These are phyloP conservation scores for Rhodosorus marinus DNA, from an alignment of 23 red algal species.

Conservation along the genomic window DNA sequence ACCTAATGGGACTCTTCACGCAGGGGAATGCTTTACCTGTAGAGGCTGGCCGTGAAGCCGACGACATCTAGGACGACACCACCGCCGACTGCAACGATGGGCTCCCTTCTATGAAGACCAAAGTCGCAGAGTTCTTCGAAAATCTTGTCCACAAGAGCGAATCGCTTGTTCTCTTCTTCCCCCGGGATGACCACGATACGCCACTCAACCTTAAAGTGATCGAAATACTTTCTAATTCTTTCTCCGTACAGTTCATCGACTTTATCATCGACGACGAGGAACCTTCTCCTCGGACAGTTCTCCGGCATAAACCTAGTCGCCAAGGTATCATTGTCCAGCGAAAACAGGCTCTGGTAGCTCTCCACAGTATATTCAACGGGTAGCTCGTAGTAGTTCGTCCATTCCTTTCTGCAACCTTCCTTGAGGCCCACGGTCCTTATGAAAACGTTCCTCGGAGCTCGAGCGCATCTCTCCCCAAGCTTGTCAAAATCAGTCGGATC, in stretches of 20 bases:
- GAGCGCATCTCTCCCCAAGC: not conserved
- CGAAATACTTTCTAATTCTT: constrained; percentile 41
- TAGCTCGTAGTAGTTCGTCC: constrained; percentile 78
- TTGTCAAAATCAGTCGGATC: not conserved
- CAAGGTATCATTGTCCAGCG: constrained; percentile 20
- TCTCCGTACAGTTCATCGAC: constrained; percentile 40
- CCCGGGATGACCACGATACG: constrained; percentile 34
- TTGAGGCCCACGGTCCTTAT: not conserved
- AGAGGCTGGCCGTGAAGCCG: constrained; percentile 60
- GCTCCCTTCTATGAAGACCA: constrained; percentile 69
- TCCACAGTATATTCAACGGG: constrained; percentile 79
- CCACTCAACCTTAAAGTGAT: constrained; percentile 13
- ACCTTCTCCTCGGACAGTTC: constrained; percentile 39
- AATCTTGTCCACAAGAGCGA: constrained; percentile 42
- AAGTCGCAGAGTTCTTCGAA: constrained; percentile 64
- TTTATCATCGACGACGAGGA: constrained; percentile 57
- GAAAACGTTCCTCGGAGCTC: constrained; percentile 44
- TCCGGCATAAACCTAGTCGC: constrained; percentile 57
- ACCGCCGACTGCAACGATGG: constrained; percentile 84
- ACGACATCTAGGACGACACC: constrained; percentile 71
- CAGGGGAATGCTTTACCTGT: constrained; percentile 2
- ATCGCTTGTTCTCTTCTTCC: constrained; percentile 73
- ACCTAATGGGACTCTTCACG: not conserved
- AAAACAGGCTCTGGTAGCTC: constrained; percentile 39
- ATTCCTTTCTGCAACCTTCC: constrained; percentile 6